Base-by-base conservation (phyloP, 2,329 filamentous ascomycete species). In the Harringtonia aguacate region DNA sequence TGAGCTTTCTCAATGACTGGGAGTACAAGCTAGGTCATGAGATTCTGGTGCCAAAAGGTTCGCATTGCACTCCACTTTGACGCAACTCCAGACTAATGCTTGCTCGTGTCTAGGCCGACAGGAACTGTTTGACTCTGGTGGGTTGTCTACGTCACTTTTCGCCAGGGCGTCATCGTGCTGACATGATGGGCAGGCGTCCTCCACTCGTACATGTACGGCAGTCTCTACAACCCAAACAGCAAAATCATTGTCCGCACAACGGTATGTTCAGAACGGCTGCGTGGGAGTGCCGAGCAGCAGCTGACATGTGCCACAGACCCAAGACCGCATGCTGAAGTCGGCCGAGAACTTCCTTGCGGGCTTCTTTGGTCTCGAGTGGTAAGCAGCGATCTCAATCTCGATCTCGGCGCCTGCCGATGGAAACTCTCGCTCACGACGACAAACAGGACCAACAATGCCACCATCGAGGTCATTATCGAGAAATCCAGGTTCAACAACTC, bases 271-370 rank as follows among this genome's bases (percentile, higher is more conserved):
- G 4, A 3, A 22, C 18, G 9, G 8, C 18, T 24, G n/a, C n/a
- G n/a, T n/a, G n/a, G n/a, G n/a, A n/a, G n/a, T n/a, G n/a, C n/a
- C n/a, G n/a, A n/a, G 29, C 20, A 29, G 9, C 14, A 30, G 4
- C 31, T 31, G 4, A 43, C 41, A 29, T n/a, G 4, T 28, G 20
- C 4, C 2, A n/a, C 17, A 70, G 65, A 85, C 83, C 1, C 81
- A 88, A 57, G 78, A 85, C 56, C 77, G 84, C 21, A 88, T 88
- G 84, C 66, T 83, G 20, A 80, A 87, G 58, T 81, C 74, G 33
- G 83, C 83, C 4, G 83, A 88, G 59, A 83, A 88, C 59, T 88
- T 86, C 61, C 64, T 87, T 56, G 80, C 83, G 7, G 84, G 84
- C 0, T 88, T 88, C 64, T 88, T 88, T 55, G 84, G 84, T 1